Base-by-base conservation (phyloP, 805 yeast genomes). In the Clavispora carvajalis region DNA sequence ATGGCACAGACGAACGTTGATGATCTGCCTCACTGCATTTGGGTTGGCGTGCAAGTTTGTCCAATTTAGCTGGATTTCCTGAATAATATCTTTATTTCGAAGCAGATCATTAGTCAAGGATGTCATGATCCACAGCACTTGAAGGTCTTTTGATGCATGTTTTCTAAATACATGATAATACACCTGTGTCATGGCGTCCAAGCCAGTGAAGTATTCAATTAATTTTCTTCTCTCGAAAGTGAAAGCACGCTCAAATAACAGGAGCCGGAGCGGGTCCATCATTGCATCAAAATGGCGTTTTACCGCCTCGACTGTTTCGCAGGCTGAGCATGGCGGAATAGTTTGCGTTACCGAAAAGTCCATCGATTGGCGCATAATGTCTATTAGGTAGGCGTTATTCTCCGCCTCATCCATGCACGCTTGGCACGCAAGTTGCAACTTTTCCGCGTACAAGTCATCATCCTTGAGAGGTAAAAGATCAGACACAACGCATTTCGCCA, bases 91-190 rank as follows among this genome's bases (percentile, higher is more conserved):
- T 11, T 11, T 13, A 16, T 34, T 34, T 13, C 12, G 7, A 12
- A 23, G 17, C 11, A 17, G 7, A 15, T 34, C 37, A 12, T 34
- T 34, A 22, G 19, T 24, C 30, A 34, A 34, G 15, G 37, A 15
- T 5, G 37, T 23, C 37, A 34, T 34, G 22, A 34, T 34, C 37
- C 37, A 34, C 22, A 16, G 37, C 16, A 34, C 37, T 30, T 15
- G 11, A 21, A 34, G 37, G 22, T 22, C 15, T 5, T 34, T 12
- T 9, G 29, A 5, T 3, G 37, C 28, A 7, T 19, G 15, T 6
- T 19, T 18, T 24, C 37, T 3, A 22, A 34, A 34, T 23, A 24
- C 22, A 18, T 34, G 29, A 13, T 17, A 24, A 15, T 34, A 34
- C 17, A 34, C 22, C 12, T 24, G 23, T 7, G 22, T 15, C 37